Evolutionary conservation across 2,329 filamentous ascomycete species (phyloP), one percentile per base, ranked within the genome.

Genomic region (Aquanectria penicillioides): DNA sequence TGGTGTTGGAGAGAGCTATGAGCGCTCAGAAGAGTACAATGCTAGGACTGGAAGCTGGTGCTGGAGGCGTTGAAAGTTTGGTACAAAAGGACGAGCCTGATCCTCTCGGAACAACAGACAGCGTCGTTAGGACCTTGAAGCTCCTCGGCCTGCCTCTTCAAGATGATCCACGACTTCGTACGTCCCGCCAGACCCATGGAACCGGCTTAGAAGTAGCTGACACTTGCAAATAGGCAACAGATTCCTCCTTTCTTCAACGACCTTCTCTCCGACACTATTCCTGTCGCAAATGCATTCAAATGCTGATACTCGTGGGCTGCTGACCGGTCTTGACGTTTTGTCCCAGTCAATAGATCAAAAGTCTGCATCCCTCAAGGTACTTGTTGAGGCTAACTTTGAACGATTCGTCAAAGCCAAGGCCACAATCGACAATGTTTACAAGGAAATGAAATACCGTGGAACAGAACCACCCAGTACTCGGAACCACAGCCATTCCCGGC

Each of bases 341-440:
- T 95, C 93, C 15, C 86, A 87, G 61, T 97, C 94, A 1, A 99
- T 99, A 70, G 95, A 98, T 71, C 92, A 98, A 77, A 99, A 99
- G 76, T 97, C 94, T 0, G 95, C 94, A 0, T 97, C 94, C 4
- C 85, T 99, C 61, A 99, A 99, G 74, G 91, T 97, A 10, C 84
- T 99, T 15, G 95, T 99, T 20, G 95, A 99, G 76, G 94, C 92
- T 64, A 99, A 99, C 75, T 99, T 99, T 73, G 96, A 99, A 77
- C 90, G 94, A 65, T 99, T 99, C 79, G 95, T 99, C 54, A 90
- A 93, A 63, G 95, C 95, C 37, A 99, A 99, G 76, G 92, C 94
- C 15, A 98, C 94, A 7, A 98, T 99, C 70, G 95, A 99, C 78
- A 97, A 97, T 77, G 95, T 99, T 49, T 99, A 99, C 78, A 96